Percentiles rank a stretch among this genome's conserved stretches.
These are phyloP conservation scores for Aspergillus udagawae DNA, from an alignment of 2,329 filamentous ascomycete species.

Conservation along the genomic window DNA sequence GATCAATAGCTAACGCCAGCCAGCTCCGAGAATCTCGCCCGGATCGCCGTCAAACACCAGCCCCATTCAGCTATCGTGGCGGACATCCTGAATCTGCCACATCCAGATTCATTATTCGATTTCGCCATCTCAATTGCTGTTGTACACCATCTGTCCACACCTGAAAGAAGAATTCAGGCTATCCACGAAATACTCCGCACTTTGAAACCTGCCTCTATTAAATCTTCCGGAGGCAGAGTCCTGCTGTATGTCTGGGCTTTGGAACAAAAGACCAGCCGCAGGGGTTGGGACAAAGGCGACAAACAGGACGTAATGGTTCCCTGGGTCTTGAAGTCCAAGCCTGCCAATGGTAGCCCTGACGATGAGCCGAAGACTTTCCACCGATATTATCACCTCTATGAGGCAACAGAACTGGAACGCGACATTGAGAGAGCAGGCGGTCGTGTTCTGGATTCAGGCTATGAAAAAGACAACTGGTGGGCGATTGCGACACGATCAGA, in stretches of 20 bases:
- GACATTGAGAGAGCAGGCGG: slow-evolving; percentile 74
- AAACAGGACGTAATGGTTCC: slow-evolving; percentile 93
- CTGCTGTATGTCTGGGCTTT: slow-evolving; percentile 94
- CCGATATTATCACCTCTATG: slow-evolving; percentile 92
- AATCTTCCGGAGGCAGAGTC: slow-evolving; percentile 54
- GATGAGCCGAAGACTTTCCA: slow-evolving; percentile 60
- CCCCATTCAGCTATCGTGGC: slow-evolving; percentile 71
- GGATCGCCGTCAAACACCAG: slow-evolving; percentile 54
- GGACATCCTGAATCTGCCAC: slow-evolving; percentile 79
- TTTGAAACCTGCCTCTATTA: slow-evolving; percentile 40
- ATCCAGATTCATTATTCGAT: slow-evolving; percentile 63
- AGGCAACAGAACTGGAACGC: slow-evolving; percentile 77
- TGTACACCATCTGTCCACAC: slow-evolving; percentile 85
- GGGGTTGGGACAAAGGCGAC: slow-evolving; percentile 81
- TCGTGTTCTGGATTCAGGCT: slow-evolving; percentile 71
- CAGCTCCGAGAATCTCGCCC: slow-evolving; percentile 56
- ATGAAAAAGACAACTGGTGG: slow-evolving; percentile 99
- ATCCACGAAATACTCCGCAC: slow-evolving; percentile 67
- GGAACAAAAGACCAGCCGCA: slow-evolving; percentile 79
- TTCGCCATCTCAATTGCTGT: slow-evolving; percentile 95
- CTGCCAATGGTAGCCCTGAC: slow-evolving; percentile 15
- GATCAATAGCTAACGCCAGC: slow-evolving; percentile 32
- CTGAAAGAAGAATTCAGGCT: slow-evolving; percentile 66
- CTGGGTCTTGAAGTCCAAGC: slow-evolving; percentile 67
- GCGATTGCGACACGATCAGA: slow-evolving; percentile 55